Conservation (phyloP, 2,329 filamentous ascomycete species). For the Fusarium coffeatum region DNA sequence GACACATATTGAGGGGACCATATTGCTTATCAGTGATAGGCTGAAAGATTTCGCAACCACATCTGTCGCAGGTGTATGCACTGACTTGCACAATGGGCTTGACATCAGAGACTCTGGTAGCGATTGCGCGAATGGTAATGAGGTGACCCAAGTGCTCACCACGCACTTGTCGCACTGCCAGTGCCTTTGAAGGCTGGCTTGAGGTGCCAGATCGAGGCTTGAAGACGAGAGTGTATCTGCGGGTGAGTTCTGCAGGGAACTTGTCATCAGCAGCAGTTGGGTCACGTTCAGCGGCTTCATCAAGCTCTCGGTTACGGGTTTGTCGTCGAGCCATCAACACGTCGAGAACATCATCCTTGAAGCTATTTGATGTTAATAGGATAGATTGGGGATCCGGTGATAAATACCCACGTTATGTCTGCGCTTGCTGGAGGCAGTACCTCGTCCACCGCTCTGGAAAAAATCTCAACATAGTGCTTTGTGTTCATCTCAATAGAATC, state of each 20-base stretch:
- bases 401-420: slow-evolving; percentile 75
- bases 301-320: slow-evolving; percentile 83
- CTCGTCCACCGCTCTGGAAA: slow-evolving; percentile 89
- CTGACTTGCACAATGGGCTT: slow-evolving; percentile 98
- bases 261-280: slow-evolving; percentile 75
- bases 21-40: slow-evolving; percentile 92
- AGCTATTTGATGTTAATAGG: slow-evolving; percentile 62
- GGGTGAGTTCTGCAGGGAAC: slow-evolving; percentile 91
- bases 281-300: slow-evolving; percentile 74
- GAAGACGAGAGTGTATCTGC: slow-evolving; percentile 95
- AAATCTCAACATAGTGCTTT: slow-evolving; percentile 92
- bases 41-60: slow-evolving; percentile 97
- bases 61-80: slow-evolving; percentile 96
- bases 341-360: slow-evolving; percentile 97
- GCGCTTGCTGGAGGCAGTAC: slow-evolving; percentile 81
- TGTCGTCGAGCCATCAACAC: slow-evolving; percentile 94
- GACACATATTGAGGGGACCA: slow-evolving; percentile 85
- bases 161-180: slow-evolving; percentile 93
- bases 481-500: slow-evolving; percentile 90
- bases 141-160: slow-evolving; percentile 93
- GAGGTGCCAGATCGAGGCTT: slow-evolving; percentile 84
- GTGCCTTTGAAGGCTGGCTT: slow-evolving; percentile 70
- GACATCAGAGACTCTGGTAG: slow-evolving; percentile 95
- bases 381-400: not conserved
- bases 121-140: slow-evolving; percentile 94